Evolutionary conservation across 176 grass and related monocot genomes (phyloP).

Genomic region (Paspalum notatum): DNA sequence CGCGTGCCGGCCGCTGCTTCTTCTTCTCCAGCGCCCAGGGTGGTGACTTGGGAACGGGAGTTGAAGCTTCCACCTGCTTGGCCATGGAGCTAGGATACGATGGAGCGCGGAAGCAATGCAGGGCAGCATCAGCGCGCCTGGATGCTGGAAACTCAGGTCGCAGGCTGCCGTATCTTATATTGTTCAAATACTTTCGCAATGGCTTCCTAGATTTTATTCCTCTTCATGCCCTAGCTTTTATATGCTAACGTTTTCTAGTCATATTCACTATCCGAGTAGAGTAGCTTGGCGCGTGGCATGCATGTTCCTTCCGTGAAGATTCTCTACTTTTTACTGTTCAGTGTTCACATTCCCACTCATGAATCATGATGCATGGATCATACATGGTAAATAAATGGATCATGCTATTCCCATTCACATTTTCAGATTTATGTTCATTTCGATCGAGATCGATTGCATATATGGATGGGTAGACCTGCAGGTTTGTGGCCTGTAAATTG

Average conservation of each 20-base stretch:
- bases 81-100: background rate
- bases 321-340: too few species aligned
- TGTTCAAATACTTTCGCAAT: background rate
- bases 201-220: background rate
- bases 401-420: too few species aligned
- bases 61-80: background rate
- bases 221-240: background rate
- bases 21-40: background rate
- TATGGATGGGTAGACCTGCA: slow-evolving; percentile 35
- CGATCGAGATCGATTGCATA: background rate
- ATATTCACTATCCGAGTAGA: too few species aligned
- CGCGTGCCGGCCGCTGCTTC: background rate
- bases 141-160: background rate
- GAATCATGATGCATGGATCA: too few species aligned
- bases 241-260: background rate
- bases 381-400: too few species aligned
- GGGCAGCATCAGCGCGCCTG: background rate
- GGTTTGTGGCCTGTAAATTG: slow-evolving; percentile 15
- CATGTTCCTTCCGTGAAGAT: too few species aligned
- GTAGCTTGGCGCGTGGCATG: too few species aligned
- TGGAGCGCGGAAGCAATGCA: background rate
- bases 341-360: too few species aligned
- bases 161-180: background rate
- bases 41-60: background rate
- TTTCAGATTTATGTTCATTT: too few species aligned